Conservation (phyloP, 2,329 filamentous ascomycete genomes). For the Aureobasidium mangrovei region DNA sequence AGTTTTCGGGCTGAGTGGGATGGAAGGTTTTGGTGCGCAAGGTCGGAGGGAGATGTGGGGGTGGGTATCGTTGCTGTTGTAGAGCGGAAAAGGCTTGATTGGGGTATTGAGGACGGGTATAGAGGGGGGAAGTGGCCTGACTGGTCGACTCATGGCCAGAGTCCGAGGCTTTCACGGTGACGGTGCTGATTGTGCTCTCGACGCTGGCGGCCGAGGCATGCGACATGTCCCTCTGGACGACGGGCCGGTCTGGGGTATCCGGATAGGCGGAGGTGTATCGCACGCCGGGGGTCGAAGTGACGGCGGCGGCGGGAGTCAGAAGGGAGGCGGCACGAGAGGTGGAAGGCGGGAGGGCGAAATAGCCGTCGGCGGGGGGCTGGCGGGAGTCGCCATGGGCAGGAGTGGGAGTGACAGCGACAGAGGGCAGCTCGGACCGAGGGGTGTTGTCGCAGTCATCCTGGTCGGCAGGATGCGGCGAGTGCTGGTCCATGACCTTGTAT, state of each 20-base stretch:
- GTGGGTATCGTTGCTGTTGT: constrained; percentile 37
- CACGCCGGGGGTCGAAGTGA: background rate
- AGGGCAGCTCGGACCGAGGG: constrained; percentile 33
- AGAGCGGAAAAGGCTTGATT: constrained; percentile 43
- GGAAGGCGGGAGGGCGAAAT: constrained; percentile 18
- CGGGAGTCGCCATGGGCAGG: constrained; percentile 10
- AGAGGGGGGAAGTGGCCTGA: constrained; percentile 17
- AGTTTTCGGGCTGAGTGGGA: constrained; percentile 33
- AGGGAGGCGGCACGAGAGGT: background rate
- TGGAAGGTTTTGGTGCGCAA: constrained; percentile 36
- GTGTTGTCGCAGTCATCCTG: constrained; percentile 29
- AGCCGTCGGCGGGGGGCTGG: constrained; percentile 18
- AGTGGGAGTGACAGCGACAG: constrained; percentile 19
- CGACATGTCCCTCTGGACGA: constrained; percentile 34
- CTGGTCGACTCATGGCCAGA: constrained; percentile 15
- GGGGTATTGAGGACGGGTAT: constrained; percentile 34
- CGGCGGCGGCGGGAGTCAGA: background rate
- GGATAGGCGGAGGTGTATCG: constrained; percentile 6
- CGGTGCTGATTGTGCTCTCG: constrained; percentile 31
- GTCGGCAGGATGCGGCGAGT: background rate
- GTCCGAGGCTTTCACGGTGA: constrained; percentile 25
- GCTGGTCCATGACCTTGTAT: constrained; percentile 10
- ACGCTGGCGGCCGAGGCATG: constrained; percentile 35
- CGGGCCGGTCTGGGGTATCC: constrained; percentile 23
- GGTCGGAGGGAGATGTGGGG: constrained; percentile 29